Evolutionary conservation across 768 basidiomycete genomes (phyloP), one percentile per base, ranked within the genome.

Genomic region (Suillus americanus): DNA sequence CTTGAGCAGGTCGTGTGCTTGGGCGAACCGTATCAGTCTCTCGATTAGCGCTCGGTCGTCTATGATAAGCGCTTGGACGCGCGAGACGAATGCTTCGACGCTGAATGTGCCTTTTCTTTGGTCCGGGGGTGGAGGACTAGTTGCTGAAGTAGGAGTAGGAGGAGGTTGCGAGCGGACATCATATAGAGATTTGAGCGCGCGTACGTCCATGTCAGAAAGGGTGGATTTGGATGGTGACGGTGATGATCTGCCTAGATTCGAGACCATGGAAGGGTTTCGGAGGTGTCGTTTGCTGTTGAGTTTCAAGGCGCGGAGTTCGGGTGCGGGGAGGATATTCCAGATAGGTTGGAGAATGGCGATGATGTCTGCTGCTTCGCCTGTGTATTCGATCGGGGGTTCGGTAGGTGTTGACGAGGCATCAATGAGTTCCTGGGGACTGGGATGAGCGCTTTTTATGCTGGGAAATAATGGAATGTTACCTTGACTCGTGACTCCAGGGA

Each of bases 1-100:
- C 83, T 95, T 97, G 66, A 97, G 83, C 67, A 96, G 72, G 68
- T 97, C 95, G 65, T 96, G 91, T 59, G 94, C 92, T 75, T 93
- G 89, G 2, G 92, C 95, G 69, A 94, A 91, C 30, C 93, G 86
- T 60, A 94, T 80, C 45, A 95, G 79, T 38, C 95, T 85, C 75
- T 94, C 91, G 66, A 95, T 93, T 65, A 98, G 77, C 23, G 90
- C 83, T 30, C 88, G 86, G 70, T 96, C 94, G 74, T 97, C 97
- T 40, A 84, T 81, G 61, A 97, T 82, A 63, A 97, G 81, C 3
- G 91, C 89, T 70, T 91, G 89, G 53, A 97, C 89, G 7, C 95
- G 85, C 25, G 82, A 76, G 14, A 86, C 86, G 69, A 97, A 94
- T 23, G 86, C 89, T 60, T 93, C 92, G 53, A 95, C 74, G 12